These are phyloP conservation scores for Beauveria australis DNA, from an alignment of 2,329 filamentous ascomycete species.

Conservation along the genomic window DNA sequence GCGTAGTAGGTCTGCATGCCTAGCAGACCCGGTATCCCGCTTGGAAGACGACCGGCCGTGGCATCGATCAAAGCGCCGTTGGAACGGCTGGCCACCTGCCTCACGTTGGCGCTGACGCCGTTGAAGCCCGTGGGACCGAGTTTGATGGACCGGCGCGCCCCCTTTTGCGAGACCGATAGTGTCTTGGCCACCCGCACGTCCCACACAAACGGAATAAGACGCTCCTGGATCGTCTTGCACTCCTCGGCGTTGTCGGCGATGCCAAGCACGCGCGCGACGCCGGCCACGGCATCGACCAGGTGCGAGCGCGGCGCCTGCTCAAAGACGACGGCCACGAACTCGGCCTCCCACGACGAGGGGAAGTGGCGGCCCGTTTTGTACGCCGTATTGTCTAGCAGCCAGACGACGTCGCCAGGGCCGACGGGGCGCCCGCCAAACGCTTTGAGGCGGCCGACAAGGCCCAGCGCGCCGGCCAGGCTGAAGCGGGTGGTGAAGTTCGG, in stretches of 20 bases:
- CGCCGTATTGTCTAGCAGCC: slow-evolving; percentile 87
- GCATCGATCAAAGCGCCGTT: slow-evolving; percentile 40
- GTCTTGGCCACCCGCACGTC: slow-evolving; percentile 62
- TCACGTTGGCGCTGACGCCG: slow-evolving; percentile 60
- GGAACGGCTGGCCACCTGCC: slow-evolving; percentile 39
- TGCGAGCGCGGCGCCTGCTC: slow-evolving; percentile 60
- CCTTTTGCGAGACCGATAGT: slow-evolving; percentile 54
- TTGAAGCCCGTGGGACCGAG: slow-evolving; percentile 64
- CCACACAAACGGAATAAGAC: slow-evolving; percentile 72
- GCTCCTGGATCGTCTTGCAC: slow-evolving; percentile 52
- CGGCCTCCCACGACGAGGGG: slow-evolving; percentile 60
- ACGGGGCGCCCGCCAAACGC: slow-evolving; percentile 50
- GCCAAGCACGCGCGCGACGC: slow-evolving; percentile 61
- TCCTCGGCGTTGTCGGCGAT: slow-evolving; percentile 53
- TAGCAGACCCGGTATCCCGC: slow-evolving; percentile 44
- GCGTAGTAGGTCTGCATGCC: slow-evolving; percentile 67
- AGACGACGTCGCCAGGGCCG: slow-evolving; percentile 62
- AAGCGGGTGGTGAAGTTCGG: slow-evolving; percentile 19
- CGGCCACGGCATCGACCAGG: slow-evolving; percentile 60
- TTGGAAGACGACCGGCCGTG: slow-evolving; percentile 38
- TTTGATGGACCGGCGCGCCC: slow-evolving; percentile 30
- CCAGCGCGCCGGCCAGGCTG: slow-evolving; percentile 32
- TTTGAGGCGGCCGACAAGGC: slow-evolving; percentile 43
- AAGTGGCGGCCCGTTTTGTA: slow-evolving; percentile 43
- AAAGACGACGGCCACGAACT: slow-evolving; percentile 79